phyloP scores from a whole-genome alignment of 2,329 filamentous ascomycete genomes.

The Talaromyces amestolkiae region DNA sequence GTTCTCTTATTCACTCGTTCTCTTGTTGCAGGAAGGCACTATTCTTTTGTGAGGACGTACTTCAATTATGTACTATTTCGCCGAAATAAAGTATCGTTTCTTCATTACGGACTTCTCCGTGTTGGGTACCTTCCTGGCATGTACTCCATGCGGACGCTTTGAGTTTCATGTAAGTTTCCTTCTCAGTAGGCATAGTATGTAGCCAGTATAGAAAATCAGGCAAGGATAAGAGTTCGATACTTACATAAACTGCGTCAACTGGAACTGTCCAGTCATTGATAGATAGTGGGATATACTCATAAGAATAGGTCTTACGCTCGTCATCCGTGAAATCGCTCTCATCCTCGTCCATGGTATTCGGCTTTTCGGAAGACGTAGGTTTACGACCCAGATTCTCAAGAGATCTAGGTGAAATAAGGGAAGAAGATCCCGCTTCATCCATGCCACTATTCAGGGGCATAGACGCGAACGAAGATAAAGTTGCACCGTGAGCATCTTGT shows the following conservation, averaged over 20 bases:
- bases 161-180: neutral
- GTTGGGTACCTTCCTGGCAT: conserved; percentile 14
- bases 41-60: neutral
- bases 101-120: conserved; percentile 14
- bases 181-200: neutral
- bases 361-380: neutral
- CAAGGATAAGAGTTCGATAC: neutral
- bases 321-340: conserved; percentile 9
- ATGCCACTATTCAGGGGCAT: neutral
- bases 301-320: conserved; percentile 17
- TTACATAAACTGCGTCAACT: conserved; percentile 19
- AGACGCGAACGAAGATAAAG: neutral
- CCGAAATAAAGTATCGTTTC: conserved; percentile 17
- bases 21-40: neutral
- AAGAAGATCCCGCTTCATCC: neutral
- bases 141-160: conserved; percentile 19
- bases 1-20: neutral
- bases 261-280: conserved; percentile 20
- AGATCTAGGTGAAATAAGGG: neutral
- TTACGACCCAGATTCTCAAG: neutral
- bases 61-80: neutral
- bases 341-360: neutral
- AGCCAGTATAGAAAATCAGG: neutral
- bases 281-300: conserved; percentile 18
- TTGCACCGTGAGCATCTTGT: neutral